Evolutionary conservation across 352 stramenopile genomes (phyloP), one percentile per base, ranked within the genome.

Genomic region (Aphanomyces stellatus): DNA sequence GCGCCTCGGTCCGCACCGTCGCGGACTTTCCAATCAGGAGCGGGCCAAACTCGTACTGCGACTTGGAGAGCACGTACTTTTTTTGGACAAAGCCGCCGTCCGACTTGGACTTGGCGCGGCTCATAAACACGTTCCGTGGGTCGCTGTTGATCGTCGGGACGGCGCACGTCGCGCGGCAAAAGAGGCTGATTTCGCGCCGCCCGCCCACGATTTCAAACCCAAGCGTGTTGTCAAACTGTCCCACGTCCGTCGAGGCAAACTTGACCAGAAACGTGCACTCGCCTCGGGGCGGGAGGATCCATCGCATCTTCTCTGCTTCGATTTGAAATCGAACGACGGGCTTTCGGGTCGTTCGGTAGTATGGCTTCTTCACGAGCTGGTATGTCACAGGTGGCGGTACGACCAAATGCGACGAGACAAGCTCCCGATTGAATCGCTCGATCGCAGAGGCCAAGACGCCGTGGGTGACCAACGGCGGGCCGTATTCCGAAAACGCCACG

Each of bases 71-170:
- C 1, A 98, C 87, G 55, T 92, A 98, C n/a, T 95, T 92, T 62
- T 98, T 98, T 6, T 86, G 74, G 17, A 96, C 79, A 71, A 91
- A 82, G 8, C 72, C 65, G 6, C 74, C 64, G 24, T 93, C 86
- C 2, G 80, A 73, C 8, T 76, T 73, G 33, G 77, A 85, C 72
- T 98, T 98, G 17, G 97, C 73, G 15, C 93, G 85, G 46, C 81
- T 86, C 93, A 98, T 98, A 65, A 98, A 98, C 2, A 98, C 87
- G 65, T 97, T 98, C 37, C 90, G 76, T 10, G 92, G 92, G 59
- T 98, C 92, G 28, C 69, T 82, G 72, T 97, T 97, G 66, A 98
- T 97, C 17, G 80, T 85, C n/a, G 93, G 93, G 15, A 97, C 90
- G 5, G 77, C 75, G 51, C 91, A 96, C 0, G 78, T 76, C 11